Conservation (phyloP, 192 early-diverging fungal species). For the Entophlyctis luteolus region DNA sequence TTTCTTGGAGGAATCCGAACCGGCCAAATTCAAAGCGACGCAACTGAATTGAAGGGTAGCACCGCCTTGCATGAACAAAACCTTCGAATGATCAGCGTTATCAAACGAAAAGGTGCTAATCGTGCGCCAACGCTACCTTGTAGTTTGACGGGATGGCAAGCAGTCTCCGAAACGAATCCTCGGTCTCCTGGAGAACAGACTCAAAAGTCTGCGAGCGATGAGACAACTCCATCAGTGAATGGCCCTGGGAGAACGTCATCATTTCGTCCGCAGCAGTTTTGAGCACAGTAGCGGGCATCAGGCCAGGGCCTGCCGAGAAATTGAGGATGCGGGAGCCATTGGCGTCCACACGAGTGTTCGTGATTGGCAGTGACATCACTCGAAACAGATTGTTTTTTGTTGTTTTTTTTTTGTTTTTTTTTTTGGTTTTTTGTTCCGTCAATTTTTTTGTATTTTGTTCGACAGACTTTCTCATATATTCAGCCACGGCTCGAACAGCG, state of each 20-base stretch:
- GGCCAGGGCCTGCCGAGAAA: conserved; percentile 81
- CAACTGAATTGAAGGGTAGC: conserved; percentile 89
- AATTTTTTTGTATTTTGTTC: too few relatives aligned
- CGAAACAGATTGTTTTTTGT: too few relatives aligned
- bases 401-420: too few relatives aligned
- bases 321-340: conserved; percentile 29
- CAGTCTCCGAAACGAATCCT: conserved; percentile 65
- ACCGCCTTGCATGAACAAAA: conserved; percentile 83
- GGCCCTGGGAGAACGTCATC: conserved; percentile 70
- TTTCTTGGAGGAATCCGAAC: conserved; percentile 29
- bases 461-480: background rate
- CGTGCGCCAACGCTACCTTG: conserved; percentile 86
- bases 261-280: conserved; percentile 69
- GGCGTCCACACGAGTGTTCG: conserved; percentile 3
- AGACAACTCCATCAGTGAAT: conserved; percentile 90
- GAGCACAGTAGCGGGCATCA: conserved; percentile 80
- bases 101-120: conserved; percentile 23
- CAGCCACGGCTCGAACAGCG: conserved; percentile 6
- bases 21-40: conserved; percentile 82
- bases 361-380: too few relatives aligned
- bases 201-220: conserved; percentile 87
- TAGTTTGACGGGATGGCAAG: conserved; percentile 84
- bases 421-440: too few relatives aligned
- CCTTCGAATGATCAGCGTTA: too few relatives aligned
- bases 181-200: conserved; percentile 66